Conservation (phyloP, 1,139 yeast species). For the Candida labiduridarum region DNA sequence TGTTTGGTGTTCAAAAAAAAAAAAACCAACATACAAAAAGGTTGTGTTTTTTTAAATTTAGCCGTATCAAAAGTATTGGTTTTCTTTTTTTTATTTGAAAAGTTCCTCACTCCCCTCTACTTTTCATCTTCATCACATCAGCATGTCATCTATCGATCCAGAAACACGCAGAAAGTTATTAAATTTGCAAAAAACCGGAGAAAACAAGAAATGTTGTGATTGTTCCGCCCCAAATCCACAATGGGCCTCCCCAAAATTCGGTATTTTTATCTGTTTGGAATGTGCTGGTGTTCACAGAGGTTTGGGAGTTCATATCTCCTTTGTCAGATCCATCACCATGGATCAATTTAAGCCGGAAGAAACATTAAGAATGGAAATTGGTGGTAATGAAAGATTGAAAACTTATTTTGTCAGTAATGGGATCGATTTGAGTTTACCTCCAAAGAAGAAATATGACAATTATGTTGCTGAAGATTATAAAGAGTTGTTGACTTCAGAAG, state of each 20-base stretch:
- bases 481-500: conserved; percentile 70
- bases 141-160: conserved; percentile 67
- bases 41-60: background rate
- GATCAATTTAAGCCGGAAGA: conserved; percentile 96
- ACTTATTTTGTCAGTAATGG: conserved; percentile 74
- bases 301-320: conserved; percentile 93
- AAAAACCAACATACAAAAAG: background rate
- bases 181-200: conserved; percentile 77
- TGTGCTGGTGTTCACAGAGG: conserved; percentile 98
- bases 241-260: conserved; percentile 99
- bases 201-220: conserved; percentile 89
- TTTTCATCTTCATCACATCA: background rate
- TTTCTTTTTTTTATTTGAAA: background rate
- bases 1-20: conserved; percentile 1
- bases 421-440: conserved; percentile 63
- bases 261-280: conserved; percentile 93
- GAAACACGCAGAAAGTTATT: conserved; percentile 83
- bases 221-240: conserved; percentile 96
- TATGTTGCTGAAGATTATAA: conserved; percentile 94
- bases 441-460: conserved; percentile 79
- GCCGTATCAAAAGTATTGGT: background rate
- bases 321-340: conserved; percentile 95
- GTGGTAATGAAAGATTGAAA: conserved; percentile 84
- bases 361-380: conserved; percentile 85
- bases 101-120: background rate